phyloP scores from a whole-genome alignment of 192 early-diverging fungal genomes.

The Phlyctochytrium arcticum region DNA sequence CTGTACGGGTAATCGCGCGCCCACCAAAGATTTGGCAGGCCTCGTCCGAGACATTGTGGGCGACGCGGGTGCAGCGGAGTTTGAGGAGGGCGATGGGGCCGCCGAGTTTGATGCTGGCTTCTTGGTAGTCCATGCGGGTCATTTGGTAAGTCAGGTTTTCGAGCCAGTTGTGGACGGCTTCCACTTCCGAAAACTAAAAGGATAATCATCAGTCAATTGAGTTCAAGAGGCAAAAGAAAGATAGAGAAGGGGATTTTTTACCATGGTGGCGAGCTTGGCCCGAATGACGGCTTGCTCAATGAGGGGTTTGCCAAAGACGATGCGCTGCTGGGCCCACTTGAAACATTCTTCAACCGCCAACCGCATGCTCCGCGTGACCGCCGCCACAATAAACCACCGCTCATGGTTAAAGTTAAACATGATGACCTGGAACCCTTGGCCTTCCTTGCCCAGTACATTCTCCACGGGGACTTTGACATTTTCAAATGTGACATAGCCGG shows the following conservation, averaged over 20 bases:
- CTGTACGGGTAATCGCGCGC: slow-evolving; percentile 63
- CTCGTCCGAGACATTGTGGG: slow-evolving; percentile 59
- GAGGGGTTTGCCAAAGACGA: slow-evolving; percentile 71
- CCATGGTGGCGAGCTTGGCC: slow-evolving; percentile 63
- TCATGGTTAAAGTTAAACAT: slow-evolving; percentile 74
- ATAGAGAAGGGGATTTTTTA: too few species aligned
- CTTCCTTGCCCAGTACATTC: slow-evolving; percentile 66
- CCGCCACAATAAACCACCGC: slow-evolving; percentile 55
- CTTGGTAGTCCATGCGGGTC: slow-evolving; percentile 60
- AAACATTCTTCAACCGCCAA: slow-evolving; percentile 43
- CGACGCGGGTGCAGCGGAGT: slow-evolving; percentile 49
- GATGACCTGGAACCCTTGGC: slow-evolving; percentile 63
- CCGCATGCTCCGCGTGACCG: slow-evolving; percentile 32
- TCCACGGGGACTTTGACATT: slow-evolving; percentile 73
- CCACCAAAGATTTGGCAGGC: slow-evolving; percentile 73
- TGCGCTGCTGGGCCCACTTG: slow-evolving; percentile 69
- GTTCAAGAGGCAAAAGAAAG: too few species aligned
- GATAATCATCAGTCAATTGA: too few species aligned
- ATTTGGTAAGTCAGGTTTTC: slow-evolving; percentile 69
- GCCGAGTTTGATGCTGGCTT: slow-evolving; percentile 56
- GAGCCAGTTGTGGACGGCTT: slow-evolving; percentile 56
- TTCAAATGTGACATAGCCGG: slow-evolving; percentile 48
- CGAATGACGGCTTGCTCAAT: slow-evolving; percentile 70
- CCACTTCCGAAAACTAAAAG: slow-evolving; percentile 37
- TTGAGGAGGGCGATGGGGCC: slow-evolving; percentile 66